Conservation (phyloP, 441 rosid species). For the Bocquillonia castaneifolia region DNA sequence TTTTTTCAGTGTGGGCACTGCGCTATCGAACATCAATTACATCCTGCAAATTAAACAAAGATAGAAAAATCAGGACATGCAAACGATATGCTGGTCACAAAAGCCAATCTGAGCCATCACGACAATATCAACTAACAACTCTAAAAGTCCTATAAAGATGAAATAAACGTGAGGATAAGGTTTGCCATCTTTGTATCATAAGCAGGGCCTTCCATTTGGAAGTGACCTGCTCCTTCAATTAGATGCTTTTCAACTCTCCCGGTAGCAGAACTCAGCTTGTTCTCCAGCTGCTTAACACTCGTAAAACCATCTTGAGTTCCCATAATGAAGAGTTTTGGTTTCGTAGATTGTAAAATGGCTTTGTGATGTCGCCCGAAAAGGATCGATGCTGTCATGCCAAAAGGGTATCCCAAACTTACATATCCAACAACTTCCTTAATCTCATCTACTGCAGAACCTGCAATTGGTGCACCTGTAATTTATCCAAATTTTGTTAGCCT, state of each 20-base stretch:
- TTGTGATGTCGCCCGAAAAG: constrained; percentile 87
- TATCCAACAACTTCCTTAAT: constrained; percentile 75
- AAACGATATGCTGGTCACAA: neutral
- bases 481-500: neutral
- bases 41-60: constrained; percentile 10
- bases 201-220: constrained; percentile 86
- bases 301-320: constrained; percentile 89
- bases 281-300: constrained; percentile 70
- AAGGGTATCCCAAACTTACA: constrained; percentile 86
- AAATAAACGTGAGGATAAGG: constrained; percentile 48
- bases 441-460: constrained; percentile 84
- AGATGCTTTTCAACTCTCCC: constrained; percentile 70
- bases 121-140: neutral
- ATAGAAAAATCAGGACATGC: constrained; percentile 18
- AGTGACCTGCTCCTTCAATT: constrained; percentile 81
- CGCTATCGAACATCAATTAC: too few species aligned
- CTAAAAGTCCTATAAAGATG: constrained; percentile 39
- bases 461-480: constrained; percentile 75
- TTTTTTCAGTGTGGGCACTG: neutral
- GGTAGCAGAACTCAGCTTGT: constrained; percentile 59
- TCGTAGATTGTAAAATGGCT: constrained; percentile 56
- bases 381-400: constrained; percentile 69
- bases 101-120: constrained; percentile 8
- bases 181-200: constrained; percentile 73
- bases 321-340: constrained; percentile 89